Percentiles rank a stretch among this genome's conserved stretches.
Evolutionary conservation across 768 basidiomycete species (phyloP).

Genomic region (Rhizopogon sp.): DNA sequence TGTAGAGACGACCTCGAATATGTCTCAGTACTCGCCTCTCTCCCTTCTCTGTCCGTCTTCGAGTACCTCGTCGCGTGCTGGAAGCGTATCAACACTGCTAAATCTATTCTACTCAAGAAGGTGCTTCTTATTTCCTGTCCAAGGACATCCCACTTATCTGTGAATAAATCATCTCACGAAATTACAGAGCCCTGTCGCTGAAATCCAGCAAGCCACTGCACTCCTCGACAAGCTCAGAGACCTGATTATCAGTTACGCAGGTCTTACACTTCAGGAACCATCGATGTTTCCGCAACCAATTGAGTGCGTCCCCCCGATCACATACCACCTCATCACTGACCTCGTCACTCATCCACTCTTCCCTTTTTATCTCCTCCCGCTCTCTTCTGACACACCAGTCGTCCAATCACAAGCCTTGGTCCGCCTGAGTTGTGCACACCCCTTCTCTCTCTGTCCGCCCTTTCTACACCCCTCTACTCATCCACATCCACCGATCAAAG

Average conservation of each 20-base stretch:
- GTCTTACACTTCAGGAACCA: slow-evolving; percentile 85
- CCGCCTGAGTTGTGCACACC: slow-evolving; percentile 75
- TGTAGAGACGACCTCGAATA: slow-evolving; percentile 71
- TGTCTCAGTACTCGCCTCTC: slow-evolving; percentile 64
- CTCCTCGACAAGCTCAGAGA: slow-evolving; percentile 77
- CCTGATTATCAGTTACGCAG: slow-evolving; percentile 83
- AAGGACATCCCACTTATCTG: not conserved
- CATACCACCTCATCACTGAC: not conserved
- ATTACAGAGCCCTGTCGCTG: slow-evolving; percentile 46
- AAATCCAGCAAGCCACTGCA: slow-evolving; percentile 53
- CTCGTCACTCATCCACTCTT: no score
- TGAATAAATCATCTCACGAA: slow-evolving; percentile 31
- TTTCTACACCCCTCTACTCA: slow-evolving; percentile 60
- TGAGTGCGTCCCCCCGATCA: slow-evolving; percentile 41
- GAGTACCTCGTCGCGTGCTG: slow-evolving; percentile 90
- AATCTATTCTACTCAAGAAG: slow-evolving; percentile 57
- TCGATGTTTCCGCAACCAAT: slow-evolving; percentile 91
- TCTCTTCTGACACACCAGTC: not conserved
- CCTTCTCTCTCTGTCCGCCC: slow-evolving; percentile 69
- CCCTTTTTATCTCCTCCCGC: no score
- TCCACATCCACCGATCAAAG: slow-evolving; percentile 40
- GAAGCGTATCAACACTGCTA: slow-evolving; percentile 71
- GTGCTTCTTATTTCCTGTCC: slow-evolving; percentile 27
- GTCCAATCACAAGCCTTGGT: slow-evolving; percentile 40
- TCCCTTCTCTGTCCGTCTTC: slow-evolving; percentile 75